A percentile compares a stretch with the other conserved stretches of the same genome.
These are phyloP conservation scores for Globisporangium heterothallicum DNA, from an alignment of 352 stramenopile species.

Conservation along the genomic window DNA sequence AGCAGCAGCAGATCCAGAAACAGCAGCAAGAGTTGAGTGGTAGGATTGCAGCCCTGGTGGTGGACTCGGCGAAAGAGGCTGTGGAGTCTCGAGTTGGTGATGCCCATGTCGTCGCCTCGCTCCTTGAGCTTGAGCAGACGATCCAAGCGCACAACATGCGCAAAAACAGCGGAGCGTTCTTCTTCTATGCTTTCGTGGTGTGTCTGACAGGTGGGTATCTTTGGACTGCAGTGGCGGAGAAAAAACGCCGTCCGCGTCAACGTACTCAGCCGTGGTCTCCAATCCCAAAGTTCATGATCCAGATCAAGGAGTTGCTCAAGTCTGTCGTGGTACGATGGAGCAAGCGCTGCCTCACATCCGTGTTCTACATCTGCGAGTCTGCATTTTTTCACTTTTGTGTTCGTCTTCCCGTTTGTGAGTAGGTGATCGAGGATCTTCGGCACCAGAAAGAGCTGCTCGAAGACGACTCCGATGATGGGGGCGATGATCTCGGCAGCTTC, in stretches of 20 bases:
- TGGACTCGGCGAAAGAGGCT: constrained; percentile 3
- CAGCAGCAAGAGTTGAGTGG: constrained; percentile 3
- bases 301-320: constrained; percentile 27
- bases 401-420: not conserved
- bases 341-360: not conserved
- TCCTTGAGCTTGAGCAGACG: constrained; percentile 4
- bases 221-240: constrained; percentile 15
- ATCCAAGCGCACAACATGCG: constrained; percentile 9
- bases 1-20: constrained; percentile 10
- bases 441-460: not conserved
- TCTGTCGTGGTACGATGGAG: constrained; percentile 31
- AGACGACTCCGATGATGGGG: constrained; percentile 1
- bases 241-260: constrained; percentile 8
- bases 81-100: not conserved
- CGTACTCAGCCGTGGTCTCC: constrained; percentile 28
- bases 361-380: constrained; percentile 1
- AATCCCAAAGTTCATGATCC: constrained; percentile 21
- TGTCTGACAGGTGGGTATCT: constrained; percentile 27
- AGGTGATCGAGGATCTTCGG: constrained; percentile 38
- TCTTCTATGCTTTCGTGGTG: constrained; percentile 32
- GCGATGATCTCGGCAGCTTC: constrained; percentile 6
- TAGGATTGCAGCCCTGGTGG: constrained; percentile 8
- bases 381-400: not conserved
- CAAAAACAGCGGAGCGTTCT: constrained; percentile 12
- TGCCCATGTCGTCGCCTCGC: constrained; percentile 3